Evolutionary conservation across 768 basidiomycete species (phyloP).

Genomic region (Termitomyces sp.): DNA sequence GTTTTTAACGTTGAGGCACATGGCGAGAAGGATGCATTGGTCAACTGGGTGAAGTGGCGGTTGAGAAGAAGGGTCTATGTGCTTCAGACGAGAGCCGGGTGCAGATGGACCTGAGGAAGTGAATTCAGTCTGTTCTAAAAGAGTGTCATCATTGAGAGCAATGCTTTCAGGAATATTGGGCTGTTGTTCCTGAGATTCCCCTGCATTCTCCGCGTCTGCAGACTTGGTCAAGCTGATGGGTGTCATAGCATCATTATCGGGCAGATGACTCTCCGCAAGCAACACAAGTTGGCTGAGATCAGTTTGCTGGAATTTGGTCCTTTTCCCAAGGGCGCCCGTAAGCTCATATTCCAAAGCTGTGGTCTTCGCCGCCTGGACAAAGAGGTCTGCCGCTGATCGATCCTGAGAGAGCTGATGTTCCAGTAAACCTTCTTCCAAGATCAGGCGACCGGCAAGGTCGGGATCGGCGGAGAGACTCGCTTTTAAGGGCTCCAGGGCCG

Average conservation of each 20-base stretch:
- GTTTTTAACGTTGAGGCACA: constrained; percentile 88
- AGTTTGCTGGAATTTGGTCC: constrained; percentile 88
- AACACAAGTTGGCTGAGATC: constrained; percentile 89
- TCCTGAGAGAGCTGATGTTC: constrained; percentile 75
- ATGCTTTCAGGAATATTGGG: constrained; percentile 68
- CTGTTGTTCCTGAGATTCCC: constrained; percentile 4
- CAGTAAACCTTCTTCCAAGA: constrained; percentile 75
- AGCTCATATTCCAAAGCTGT: constrained; percentile 85
- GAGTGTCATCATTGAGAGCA: constrained; percentile 89
- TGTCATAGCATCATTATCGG: constrained; percentile 22
- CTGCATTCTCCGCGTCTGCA: neutral
- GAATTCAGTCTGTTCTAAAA: constrained; percentile 91
- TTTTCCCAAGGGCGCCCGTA: constrained; percentile 88
- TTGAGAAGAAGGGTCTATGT: constrained; percentile 79
- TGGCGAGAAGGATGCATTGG: constrained; percentile 85
- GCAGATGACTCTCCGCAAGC: constrained; percentile 77
- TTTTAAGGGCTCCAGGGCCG: constrained; percentile 36
- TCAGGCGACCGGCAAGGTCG: constrained; percentile 62
- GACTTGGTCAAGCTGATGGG: constrained; percentile 6
- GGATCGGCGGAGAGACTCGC: constrained; percentile 40
- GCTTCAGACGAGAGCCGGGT: constrained; percentile 44
- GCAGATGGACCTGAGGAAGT: constrained; percentile 62
- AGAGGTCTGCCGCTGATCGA: constrained; percentile 69
- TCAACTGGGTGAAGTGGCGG: constrained; percentile 89
- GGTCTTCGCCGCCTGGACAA: constrained; percentile 70